Evolutionary conservation across 345 rosid genomes (phyloP).

Genomic region (Lepidium sativum): DNA sequence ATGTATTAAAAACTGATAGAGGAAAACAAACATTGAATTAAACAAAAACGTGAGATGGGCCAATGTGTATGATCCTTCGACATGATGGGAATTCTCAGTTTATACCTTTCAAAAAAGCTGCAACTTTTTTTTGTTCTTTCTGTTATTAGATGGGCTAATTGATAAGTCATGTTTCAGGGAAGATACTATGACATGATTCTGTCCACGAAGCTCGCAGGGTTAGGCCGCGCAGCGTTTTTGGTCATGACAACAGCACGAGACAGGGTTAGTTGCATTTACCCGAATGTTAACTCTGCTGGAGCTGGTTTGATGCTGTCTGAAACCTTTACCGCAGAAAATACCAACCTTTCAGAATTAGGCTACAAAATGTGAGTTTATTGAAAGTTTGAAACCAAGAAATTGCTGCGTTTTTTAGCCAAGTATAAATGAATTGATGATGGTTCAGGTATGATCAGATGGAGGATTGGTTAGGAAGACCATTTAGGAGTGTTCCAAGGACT

Average conservation of each 20-base stretch:
- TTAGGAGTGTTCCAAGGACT: conserved; percentile 67
- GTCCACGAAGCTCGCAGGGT: conserved; percentile 86
- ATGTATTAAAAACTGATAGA: conserved; percentile 59
- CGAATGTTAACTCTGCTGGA: conserved; percentile 92
- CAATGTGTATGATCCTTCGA: conserved; percentile 80
- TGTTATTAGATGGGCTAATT: background rate
- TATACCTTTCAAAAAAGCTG: background rate
- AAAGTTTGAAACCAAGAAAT: background rate
- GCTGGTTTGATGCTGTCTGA: conserved; percentile 76
- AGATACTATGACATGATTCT: conserved; percentile 93
- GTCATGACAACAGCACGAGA: conserved; percentile 85
- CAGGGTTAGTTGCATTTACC: conserved; percentile 78
- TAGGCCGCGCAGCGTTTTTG: conserved; percentile 85
- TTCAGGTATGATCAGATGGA: conserved; percentile 81
- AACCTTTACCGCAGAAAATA: conserved; percentile 54
- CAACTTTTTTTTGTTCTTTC: background rate
- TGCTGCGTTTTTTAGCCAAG: background rate
- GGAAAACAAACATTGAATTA: conserved; percentile 88
- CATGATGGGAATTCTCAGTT: conserved; percentile 78
- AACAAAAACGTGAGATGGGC: conserved; percentile 98
- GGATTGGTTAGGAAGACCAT: conserved; percentile 81
- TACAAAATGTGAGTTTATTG: conserved; percentile 53
- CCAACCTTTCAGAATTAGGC: conserved; percentile 72
- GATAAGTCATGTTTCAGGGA: conserved; percentile 33
- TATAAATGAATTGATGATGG: background rate